Percentiles rank a stretch among this genome's conserved stretches.
These are phyloP conservation scores for Cinnamomum micranthum DNA, from an alignment of 164 flowering plant genomes.

Conservation along the genomic window DNA sequence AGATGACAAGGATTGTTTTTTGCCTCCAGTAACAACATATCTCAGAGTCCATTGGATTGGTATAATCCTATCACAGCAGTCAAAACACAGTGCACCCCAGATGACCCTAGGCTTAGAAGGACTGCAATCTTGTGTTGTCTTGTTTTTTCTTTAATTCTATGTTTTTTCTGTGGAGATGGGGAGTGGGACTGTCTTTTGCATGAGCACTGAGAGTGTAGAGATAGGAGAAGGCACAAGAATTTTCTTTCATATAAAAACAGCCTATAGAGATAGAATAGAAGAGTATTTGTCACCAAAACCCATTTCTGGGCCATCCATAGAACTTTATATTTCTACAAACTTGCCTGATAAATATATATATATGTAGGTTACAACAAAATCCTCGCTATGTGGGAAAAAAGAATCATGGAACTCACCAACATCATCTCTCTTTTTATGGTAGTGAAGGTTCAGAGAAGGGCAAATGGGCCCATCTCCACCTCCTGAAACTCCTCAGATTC, in stretches of 20 bases:
- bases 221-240: not conserved
- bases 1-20: too few relatives aligned
- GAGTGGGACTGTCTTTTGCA: not conserved
- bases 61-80: too few relatives aligned
- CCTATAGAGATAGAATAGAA: not conserved
- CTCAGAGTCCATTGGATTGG: too few relatives aligned
- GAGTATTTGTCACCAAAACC: too few relatives aligned
- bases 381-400: slow-evolving; percentile 17
- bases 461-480: not conserved
- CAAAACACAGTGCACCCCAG: too few relatives aligned
- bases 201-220: not conserved
- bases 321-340: not conserved
- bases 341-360: not conserved
- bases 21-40: too few relatives aligned
- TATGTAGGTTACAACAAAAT: slow-evolving; percentile 18
- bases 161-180: too few relatives aligned
- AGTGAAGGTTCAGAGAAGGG: not conserved
- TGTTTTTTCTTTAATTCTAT: too few relatives aligned
- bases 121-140: too few relatives aligned
- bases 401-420: slow-evolving; percentile 19
- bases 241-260: not conserved
- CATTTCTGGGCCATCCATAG: too few relatives aligned
- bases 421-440: not conserved
- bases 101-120: too few relatives aligned
- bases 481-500: not conserved